Evolutionary conservation across 257 asterid species (phyloP), one percentile per base, ranked within the genome.

Genomic region (Ligustrum vulgare): DNA sequence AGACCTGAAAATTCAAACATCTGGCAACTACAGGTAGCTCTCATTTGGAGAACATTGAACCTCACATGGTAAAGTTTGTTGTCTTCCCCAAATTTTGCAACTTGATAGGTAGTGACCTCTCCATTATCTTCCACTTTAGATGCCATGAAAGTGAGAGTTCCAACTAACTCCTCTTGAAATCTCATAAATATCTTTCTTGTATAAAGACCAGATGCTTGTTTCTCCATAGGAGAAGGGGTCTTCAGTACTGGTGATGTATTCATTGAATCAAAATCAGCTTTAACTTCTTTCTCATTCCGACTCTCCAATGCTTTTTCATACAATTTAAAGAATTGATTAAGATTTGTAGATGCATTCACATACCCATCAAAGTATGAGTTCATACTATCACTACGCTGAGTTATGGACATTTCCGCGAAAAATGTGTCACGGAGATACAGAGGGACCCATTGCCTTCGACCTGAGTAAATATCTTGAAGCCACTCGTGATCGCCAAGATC

Each of bases 211-310:
- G 99, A 93, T 69, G 94, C 99, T 76, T 95, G 99, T 86, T 91
- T 95, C 91, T 95, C 99, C 98, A 90, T 95, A 11, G 99, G 99
- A 65, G 99, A 95, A 63, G 99, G 98, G 73, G 99, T 95, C 80
- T 79, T 93, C 82, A 95, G 82, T 80, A 77, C 82, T 11, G 96
- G 89, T 45, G 86, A 64, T 23, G 92, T 78, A 73, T 91, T 91
- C 92, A 93, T 86, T 1, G 96, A 87, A 58, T 95, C 99, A 49
- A 89, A 93, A 80, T 95, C 99, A 49, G 99, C 98, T 84, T 89
- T 95, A 72, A 95, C 92, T 87, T 95, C 99, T 81, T 93, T 95
- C 87, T 95, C 98, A 37, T 89, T 87, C 51, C 99, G 99, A 74
- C 99, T 95, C 90, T 95, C 99, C 43, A 91, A 76, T 3, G 98